These are phyloP conservation scores for Viridothelium virens DNA, from an alignment of 495 filamentous ascomycete genomes.

Conservation along the genomic window DNA sequence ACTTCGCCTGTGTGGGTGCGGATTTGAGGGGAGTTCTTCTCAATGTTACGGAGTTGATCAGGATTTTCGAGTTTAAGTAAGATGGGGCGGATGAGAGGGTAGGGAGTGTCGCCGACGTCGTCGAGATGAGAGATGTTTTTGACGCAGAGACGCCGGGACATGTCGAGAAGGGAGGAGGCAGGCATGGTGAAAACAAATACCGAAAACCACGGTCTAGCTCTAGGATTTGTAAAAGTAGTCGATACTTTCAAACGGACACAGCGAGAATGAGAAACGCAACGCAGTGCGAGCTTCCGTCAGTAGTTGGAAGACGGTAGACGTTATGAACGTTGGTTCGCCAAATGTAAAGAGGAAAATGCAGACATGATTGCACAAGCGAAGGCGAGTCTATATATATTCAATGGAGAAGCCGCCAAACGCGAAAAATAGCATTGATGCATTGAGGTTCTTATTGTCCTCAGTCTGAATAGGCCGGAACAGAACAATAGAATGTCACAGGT, in stretches of 20 bases:
- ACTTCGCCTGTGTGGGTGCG: slow-evolving; percentile 51
- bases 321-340: not conserved
- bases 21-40: slow-evolving; percentile 60
- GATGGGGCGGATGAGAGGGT: slow-evolving; percentile 51
- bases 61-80: slow-evolving; percentile 58
- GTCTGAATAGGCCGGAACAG: not conserved
- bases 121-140: slow-evolving; percentile 35
- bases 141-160: slow-evolving; percentile 24
- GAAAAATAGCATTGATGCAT: not conserved
- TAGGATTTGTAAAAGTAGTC: too few relatives aligned
- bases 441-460: too few relatives aligned
- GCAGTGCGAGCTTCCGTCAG: not conserved
- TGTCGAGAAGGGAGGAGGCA: slow-evolving; percentile 23
- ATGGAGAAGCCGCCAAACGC: not conserved
- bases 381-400: not conserved
- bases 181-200: slow-evolving; percentile 18
- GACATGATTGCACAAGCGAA: not conserved
- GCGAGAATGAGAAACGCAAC: not conserved
- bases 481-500: not conserved
- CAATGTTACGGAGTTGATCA: slow-evolving; percentile 54
- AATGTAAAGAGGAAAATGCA: not conserved
- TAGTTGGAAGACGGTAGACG: not conserved
- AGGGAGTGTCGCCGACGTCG: slow-evolving; percentile 59
- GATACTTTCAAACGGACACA: not conserved
- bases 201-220: too few relatives aligned